These are phyloP conservation scores for Filobasidium wieringae DNA, from an alignment of 768 basidiomycete genomes.

Conservation along the genomic window DNA sequence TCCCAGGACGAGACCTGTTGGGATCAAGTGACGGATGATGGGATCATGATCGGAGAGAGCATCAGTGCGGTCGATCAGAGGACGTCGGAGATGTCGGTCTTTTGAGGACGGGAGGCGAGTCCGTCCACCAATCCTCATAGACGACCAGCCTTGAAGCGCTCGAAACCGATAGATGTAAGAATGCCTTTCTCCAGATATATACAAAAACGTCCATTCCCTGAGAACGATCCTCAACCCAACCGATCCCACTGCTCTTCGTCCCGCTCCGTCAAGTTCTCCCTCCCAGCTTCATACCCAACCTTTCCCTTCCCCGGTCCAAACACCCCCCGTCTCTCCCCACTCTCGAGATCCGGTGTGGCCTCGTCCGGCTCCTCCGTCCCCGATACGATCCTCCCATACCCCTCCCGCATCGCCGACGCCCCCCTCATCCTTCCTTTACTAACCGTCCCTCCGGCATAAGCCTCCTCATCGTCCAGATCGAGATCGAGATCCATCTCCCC, in stretches of 20 bases:
- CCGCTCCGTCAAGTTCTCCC: conserved; percentile 23
- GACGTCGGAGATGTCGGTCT: background rate
- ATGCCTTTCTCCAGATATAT: no score
- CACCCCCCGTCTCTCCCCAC: conserved; percentile 8
- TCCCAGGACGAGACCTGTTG: background rate
- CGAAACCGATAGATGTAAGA: no score
- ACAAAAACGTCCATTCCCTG: no score
- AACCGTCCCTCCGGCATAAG: conserved; percentile 33
- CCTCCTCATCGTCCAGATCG: conserved; percentile 42
- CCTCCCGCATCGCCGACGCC: background rate
- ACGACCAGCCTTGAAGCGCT: no score
- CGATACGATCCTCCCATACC: background rate
- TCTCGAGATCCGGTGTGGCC: conserved; percentile 10
- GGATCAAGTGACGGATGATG: background rate
- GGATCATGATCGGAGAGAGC: background rate
- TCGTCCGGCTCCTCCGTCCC: background rate
- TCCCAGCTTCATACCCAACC: conserved; percentile 24
- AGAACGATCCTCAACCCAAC: conserved; percentile 18
- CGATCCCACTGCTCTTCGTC: conserved; percentile 38
- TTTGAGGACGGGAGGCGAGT: no score
- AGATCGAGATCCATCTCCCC: conserved; percentile 39
- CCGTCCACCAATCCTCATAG: no score
- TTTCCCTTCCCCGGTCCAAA: conserved; percentile 8
- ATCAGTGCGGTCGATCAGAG: background rate
- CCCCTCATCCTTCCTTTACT: conserved; percentile 18